These are phyloP conservation scores for Dactylorhiza incarnata DNA, from an alignment of 106 monocot genomes.

Conservation along the genomic window DNA sequence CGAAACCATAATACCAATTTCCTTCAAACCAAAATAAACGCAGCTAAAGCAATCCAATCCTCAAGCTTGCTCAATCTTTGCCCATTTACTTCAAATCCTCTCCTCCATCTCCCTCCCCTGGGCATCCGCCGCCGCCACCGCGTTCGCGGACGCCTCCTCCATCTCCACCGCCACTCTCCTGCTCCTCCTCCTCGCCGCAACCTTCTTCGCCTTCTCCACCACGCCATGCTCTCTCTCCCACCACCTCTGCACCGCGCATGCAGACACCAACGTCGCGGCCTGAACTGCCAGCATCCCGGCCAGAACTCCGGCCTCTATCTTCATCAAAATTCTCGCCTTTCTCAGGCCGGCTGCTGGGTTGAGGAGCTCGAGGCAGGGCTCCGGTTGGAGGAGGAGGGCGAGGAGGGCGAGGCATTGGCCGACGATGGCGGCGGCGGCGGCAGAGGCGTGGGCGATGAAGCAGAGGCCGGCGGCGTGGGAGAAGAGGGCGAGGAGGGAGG, in stretches of 20 bases:
- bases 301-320: conserved; percentile 25
- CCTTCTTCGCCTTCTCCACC: conserved; percentile 35
- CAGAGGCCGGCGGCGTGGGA: conserved; percentile 31
- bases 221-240: conserved; percentile 44
- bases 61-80: too few species aligned
- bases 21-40: too few species aligned
- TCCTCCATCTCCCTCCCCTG: too few species aligned
- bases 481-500: conserved; percentile 45
- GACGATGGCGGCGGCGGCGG: conserved; percentile 23
- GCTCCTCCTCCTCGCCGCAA: conserved; percentile 31
- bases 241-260: conserved; percentile 39
- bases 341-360: conserved; percentile 12
- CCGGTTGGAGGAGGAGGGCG: conserved; percentile 48
- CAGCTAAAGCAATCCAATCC: too few species aligned
- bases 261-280: conserved; percentile 25
- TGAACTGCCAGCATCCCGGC: conserved; percentile 49
- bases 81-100: too few species aligned
- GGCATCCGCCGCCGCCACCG: conserved; percentile 14
- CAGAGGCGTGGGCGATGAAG: conserved; percentile 35
- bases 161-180: conserved; percentile 42
- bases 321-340: conserved; percentile 34
- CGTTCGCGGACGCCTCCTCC: conserved; percentile 40
- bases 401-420: conserved; percentile 45
- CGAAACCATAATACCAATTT: too few species aligned
- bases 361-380: conserved; percentile 23